Conservation (phyloP, 106 monocot genomes). For the Platanthera zijinensis region DNA sequence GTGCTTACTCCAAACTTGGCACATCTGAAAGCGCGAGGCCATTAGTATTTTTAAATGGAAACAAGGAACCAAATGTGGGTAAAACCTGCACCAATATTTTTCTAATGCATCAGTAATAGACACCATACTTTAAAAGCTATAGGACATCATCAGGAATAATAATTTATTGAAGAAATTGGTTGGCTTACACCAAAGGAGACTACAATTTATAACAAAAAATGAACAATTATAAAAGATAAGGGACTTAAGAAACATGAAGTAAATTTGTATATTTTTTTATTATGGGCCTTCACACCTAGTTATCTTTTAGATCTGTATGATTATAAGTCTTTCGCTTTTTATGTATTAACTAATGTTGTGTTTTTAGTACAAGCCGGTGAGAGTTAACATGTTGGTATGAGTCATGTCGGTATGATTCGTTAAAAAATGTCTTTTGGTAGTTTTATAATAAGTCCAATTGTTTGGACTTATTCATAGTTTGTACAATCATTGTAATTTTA, state of each 20-base stretch:
- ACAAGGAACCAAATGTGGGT: conserved; percentile 76
- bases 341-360: too few species aligned
- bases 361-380: too few species aligned
- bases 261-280: not conserved
- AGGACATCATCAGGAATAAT: not conserved
- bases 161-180: not conserved
- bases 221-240: not conserved
- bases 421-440: too few species aligned
- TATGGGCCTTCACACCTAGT: too few species aligned
- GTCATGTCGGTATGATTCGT: too few species aligned
- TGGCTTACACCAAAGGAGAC: not conserved
- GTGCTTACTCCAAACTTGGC: conserved; percentile 54
- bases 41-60: conserved; percentile 39
- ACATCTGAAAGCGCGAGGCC: conserved; percentile 35
- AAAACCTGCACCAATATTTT: conserved; percentile 56
- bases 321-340: too few species aligned
- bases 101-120: not conserved
- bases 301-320: too few species aligned
- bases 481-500: too few species aligned
- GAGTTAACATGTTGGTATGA: too few species aligned
- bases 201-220: conserved; percentile 1
- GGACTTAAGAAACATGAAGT: not conserved
- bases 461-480: too few species aligned
- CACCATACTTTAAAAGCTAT: not conserved
- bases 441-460: too few species aligned